Conservation (phyloP, 2,329 filamentous ascomycete species). For the Didymella sp. region DNA sequence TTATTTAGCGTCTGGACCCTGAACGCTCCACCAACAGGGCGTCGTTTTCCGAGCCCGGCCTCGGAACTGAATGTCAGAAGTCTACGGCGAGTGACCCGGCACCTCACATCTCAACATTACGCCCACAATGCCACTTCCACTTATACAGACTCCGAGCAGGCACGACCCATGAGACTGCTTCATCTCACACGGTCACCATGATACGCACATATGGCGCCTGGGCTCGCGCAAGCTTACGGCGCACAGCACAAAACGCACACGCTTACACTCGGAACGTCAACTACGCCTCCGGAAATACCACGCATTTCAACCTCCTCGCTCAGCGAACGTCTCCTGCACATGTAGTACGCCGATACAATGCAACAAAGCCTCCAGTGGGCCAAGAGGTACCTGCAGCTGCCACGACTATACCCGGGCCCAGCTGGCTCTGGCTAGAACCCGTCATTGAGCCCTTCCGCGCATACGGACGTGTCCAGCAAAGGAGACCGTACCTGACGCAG, state of each 20-base stretch:
- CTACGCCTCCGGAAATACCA: conserved; percentile 15
- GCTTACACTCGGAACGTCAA: conserved; percentile 20
- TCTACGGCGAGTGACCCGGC: conserved; percentile 5
- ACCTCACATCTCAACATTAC: conserved; percentile 9
- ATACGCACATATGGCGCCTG: conserved; percentile 40
- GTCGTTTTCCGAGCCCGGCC: conserved; percentile 8
- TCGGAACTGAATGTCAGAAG: conserved; percentile 10
- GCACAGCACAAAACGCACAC: conserved; percentile 24
- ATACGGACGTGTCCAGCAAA: conserved; percentile 75
- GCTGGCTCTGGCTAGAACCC: conserved; percentile 57
- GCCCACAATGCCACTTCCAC: conserved; percentile 7
- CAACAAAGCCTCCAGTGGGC: conserved; percentile 27
- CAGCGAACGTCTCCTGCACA: conserved; percentile 19
- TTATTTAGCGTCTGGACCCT: conserved; percentile 11
- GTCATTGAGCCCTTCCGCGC: conserved; percentile 55
- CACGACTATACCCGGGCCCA: conserved; percentile 52
- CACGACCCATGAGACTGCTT: conserved; percentile 11
- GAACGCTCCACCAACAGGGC: conserved; percentile 4
- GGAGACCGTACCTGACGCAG: conserved; percentile 80
- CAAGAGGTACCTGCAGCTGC: conserved; percentile 28
- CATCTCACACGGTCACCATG: conserved; percentile 33
- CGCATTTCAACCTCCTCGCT: conserved; percentile 8
- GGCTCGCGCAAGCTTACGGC: conserved; percentile 34
- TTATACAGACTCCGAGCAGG: not conserved
- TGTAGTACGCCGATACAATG: conserved; percentile 26